These are phyloP conservation scores for Calophaca sinica DNA, from an alignment of 306 rosid species.

Conservation along the genomic window DNA sequence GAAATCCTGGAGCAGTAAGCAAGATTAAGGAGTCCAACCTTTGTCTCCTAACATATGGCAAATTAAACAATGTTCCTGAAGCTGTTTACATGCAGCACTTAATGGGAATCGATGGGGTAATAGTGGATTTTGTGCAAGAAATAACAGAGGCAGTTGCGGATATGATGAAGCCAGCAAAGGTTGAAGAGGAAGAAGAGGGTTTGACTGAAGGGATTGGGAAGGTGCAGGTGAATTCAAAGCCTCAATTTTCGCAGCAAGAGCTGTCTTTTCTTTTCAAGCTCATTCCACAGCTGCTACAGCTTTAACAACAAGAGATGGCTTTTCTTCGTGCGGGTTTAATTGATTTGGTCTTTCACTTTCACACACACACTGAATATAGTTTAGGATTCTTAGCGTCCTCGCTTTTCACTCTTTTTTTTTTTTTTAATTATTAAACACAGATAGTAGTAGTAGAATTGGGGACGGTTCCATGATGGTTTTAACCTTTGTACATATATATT, in stretches of 20 bases:
- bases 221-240: slow-evolving; percentile 58
- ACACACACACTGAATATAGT: background rate
- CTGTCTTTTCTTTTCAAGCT: slow-evolving; percentile 83
- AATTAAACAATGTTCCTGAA: slow-evolving; percentile 84
- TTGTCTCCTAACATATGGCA: slow-evolving; percentile 80
- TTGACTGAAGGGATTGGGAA: slow-evolving; percentile 51
- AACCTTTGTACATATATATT: slow-evolving; percentile 32
- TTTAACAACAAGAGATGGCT: slow-evolving; percentile 16
- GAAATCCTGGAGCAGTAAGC: slow-evolving; percentile 71
- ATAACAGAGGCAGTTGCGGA: slow-evolving; percentile 73
- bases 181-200: slow-evolving; percentile 55
- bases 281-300: slow-evolving; percentile 74
- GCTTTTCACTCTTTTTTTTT: background rate
- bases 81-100: slow-evolving; percentile 89
- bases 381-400: background rate
- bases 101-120: slow-evolving; percentile 93
- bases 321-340: background rate
- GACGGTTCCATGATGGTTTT: slow-evolving; percentile 9
- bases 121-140: slow-evolving; percentile 84
- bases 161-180: slow-evolving; percentile 57
- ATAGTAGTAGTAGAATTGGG: background rate
- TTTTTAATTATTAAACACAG: background rate
- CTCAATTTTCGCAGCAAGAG: slow-evolving; percentile 77
- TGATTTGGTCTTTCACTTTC: background rate
- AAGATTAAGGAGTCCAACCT: slow-evolving; percentile 85